These are phyloP conservation scores for Botrytis porri DNA, from an alignment of 2,329 filamentous ascomycete genomes.

Conservation along the genomic window DNA sequence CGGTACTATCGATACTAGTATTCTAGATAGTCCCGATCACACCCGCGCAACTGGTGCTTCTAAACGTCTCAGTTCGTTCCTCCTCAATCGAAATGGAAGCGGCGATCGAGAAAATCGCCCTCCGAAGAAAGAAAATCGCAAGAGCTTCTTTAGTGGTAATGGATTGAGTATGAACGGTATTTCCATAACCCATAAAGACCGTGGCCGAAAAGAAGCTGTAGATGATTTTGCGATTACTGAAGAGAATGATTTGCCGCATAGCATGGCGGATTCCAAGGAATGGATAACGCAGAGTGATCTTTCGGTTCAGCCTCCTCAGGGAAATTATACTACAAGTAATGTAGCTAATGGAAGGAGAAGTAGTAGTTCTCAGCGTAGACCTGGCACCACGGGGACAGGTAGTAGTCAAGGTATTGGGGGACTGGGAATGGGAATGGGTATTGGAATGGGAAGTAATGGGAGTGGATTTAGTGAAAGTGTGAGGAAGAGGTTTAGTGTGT, in stretches of 20 bases:
- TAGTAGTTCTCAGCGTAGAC: conserved; percentile 25
- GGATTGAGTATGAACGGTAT: conserved; percentile 20
- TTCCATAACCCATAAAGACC: conserved; percentile 13
- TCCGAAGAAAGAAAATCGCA: conserved; percentile 12
- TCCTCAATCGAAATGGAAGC: conserved; percentile 8
- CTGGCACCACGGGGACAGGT: conserved; percentile 18
- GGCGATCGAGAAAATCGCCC: conserved; percentile 1
- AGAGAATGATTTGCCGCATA: conserved; percentile 15
- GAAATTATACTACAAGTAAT: conserved; percentile 2
- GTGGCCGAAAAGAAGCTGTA: conserved; percentile 8
- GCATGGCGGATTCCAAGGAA: conserved; percentile 18
- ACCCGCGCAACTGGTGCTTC: conserved; percentile 18
- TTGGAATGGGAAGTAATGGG: conserved; percentile 26
- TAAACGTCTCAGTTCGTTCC: conserved; percentile 17
- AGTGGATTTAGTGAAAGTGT: conserved; percentile 35
- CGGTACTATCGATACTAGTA: conserved; percentile 29
- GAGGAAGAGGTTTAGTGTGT: conserved; percentile 35
- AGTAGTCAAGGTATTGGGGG: conserved; percentile 12
- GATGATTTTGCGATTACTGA: neutral
- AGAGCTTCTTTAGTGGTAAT: conserved; percentile 21
- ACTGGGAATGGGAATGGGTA: conserved; percentile 14
- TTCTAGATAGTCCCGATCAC: conserved; percentile 28
- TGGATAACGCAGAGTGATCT: conserved; percentile 42
- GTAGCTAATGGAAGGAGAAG: conserved; percentile 23
- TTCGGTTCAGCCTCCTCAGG: conserved; percentile 9